Evolutionary conservation across 306 rosid species (phyloP).

Genomic region (Cucurbita pepo): DNA sequence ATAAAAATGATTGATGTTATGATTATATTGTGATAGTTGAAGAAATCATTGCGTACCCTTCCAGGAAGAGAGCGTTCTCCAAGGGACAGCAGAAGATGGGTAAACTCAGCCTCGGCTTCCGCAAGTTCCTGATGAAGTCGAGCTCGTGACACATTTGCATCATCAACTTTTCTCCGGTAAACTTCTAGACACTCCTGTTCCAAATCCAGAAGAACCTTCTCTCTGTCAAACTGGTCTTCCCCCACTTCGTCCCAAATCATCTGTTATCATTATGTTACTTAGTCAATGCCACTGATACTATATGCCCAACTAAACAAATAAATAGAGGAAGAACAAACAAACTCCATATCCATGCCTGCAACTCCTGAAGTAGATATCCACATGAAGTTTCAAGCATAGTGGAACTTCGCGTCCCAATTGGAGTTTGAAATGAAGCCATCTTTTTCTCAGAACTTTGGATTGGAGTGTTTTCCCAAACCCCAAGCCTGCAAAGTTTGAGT

Average conservation of each 20-base stretch:
- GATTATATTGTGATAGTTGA: background rate
- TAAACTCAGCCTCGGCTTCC: slow-evolving; percentile 88
- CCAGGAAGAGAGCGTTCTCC: slow-evolving; percentile 90
- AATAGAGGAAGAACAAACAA: slow-evolving; percentile 3
- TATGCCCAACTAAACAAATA: background rate
- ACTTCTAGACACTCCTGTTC: slow-evolving; percentile 89
- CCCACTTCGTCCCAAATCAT: slow-evolving; percentile 98
- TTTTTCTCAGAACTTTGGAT: background rate
- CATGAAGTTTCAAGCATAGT: slow-evolving; percentile 72
- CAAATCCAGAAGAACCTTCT: slow-evolving; percentile 69
- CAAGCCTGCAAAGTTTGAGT: slow-evolving; percentile 19
- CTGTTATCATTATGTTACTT: slow-evolving; percentile 25
- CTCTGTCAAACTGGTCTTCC: slow-evolving; percentile 77
- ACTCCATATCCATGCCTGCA: slow-evolving; percentile 47
- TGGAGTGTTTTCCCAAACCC: slow-evolving; percentile 3
- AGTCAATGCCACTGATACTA: background rate
- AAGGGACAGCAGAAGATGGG: slow-evolving; percentile 88
- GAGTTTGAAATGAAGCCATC: slow-evolving; percentile 65
- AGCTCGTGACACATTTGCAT: slow-evolving; percentile 72
- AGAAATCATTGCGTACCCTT: slow-evolving; percentile 40
- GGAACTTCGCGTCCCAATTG: slow-evolving; percentile 59
- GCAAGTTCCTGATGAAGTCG: slow-evolving; percentile 92
- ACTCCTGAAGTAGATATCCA: slow-evolving; percentile 78
- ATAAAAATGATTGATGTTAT: background rate
- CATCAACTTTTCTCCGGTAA: slow-evolving; percentile 70